phyloP scores from a whole-genome alignment of 2,329 filamentous ascomycete species.

The Colletotrichum camelliae region DNA sequence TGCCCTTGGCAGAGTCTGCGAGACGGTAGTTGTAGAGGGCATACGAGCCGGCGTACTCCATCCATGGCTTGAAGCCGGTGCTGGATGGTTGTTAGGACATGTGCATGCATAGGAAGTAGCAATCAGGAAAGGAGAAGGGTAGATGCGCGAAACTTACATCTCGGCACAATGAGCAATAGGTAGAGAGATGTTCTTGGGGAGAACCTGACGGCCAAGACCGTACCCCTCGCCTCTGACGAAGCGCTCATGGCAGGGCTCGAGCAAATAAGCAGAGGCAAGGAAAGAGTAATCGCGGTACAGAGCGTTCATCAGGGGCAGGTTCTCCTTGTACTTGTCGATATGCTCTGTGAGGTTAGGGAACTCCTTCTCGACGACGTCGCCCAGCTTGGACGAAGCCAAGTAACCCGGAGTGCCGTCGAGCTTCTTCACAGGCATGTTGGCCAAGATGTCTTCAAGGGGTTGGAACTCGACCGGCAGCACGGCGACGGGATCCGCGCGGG shows the following conservation, averaged over 20 bases:
- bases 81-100: constrained; percentile 25
- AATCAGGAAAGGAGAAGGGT: background rate
- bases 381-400: constrained; percentile 75
- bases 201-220: constrained; percentile 74
- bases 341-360: constrained; percentile 78
- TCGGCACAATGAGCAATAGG: constrained; percentile 85
- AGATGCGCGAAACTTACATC: constrained; percentile 63
- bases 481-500: constrained; percentile 66
- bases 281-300: constrained; percentile 93
- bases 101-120: background rate
- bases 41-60: constrained; percentile 80
- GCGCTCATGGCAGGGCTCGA: constrained; percentile 87
- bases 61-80: constrained; percentile 85
- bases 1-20: constrained; percentile 58
- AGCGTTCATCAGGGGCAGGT: constrained; percentile 83
- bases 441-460: constrained; percentile 72
- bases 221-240: constrained; percentile 76
- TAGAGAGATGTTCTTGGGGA: constrained; percentile 78
- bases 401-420: constrained; percentile 77
- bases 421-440: constrained; percentile 81
- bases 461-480: constrained; percentile 77
- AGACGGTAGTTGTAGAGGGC: constrained; percentile 73
- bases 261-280: constrained; percentile 84
- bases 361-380: constrained; percentile 73
- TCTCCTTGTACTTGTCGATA: constrained; percentile 74